Conservation (phyloP, 345 rosid genomes). For the Ceriops zippeliana region DNA sequence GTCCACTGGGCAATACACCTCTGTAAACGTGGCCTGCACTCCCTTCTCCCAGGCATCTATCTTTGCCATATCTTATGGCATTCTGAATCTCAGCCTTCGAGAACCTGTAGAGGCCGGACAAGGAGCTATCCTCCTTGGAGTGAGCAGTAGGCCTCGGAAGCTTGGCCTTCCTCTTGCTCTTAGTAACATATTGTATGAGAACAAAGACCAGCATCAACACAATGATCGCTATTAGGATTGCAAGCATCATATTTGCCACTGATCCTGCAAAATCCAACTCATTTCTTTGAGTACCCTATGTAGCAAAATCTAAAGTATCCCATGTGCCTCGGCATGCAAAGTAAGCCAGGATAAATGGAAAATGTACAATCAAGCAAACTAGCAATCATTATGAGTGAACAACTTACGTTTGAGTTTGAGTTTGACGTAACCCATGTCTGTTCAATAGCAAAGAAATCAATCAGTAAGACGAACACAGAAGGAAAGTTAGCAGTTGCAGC, state of each 20-base stretch:
- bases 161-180: slow-evolving; percentile 16
- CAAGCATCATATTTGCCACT: slow-evolving; percentile 21
- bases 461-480: neutral
- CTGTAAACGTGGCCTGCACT: slow-evolving; percentile 59
- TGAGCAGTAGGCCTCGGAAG: slow-evolving; percentile 7
- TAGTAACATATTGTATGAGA: slow-evolving; percentile 32
- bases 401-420: slow-evolving; percentile 42
- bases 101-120: slow-evolving; percentile 52
- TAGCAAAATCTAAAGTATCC: no score
- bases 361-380: neutral
- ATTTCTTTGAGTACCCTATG: slow-evolving; percentile 14
- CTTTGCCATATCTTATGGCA: slow-evolving; percentile 37
- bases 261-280: slow-evolving; percentile 31
- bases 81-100: slow-evolving; percentile 56
- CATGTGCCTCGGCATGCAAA: no score
- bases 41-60: slow-evolving; percentile 43
- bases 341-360: no score
- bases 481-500: neutral
- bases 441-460: slow-evolving; percentile 12
- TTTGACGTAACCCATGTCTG: slow-evolving; percentile 42
- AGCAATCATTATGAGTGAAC: neutral
- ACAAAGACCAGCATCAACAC: slow-evolving; percentile 30
- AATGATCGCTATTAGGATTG: slow-evolving; percentile 21
- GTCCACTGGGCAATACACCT: slow-evolving; percentile 61
- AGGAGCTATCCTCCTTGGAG: slow-evolving; percentile 21